phyloP scores from a whole-genome alignment of 2,329 filamentous ascomycete species.

The Coniochaeta sp. region DNA sequence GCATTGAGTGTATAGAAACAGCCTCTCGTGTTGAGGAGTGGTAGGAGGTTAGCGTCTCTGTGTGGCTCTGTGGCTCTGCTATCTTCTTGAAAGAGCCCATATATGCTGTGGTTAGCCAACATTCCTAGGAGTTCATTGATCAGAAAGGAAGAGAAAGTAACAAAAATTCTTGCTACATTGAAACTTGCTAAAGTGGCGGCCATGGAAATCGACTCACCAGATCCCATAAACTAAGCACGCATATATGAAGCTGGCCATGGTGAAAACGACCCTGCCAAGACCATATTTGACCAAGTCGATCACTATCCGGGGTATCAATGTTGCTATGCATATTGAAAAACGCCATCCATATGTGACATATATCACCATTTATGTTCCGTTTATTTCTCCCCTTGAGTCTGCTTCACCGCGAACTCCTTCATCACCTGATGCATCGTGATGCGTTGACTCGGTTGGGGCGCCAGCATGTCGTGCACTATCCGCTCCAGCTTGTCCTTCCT shows the following conservation, averaged over 20 bases:
- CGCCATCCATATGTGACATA: neutral
- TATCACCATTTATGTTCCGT: neutral
- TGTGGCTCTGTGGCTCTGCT: neutral
- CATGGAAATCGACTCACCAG: neutral
- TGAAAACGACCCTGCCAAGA: neutral
- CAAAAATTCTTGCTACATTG: neutral
- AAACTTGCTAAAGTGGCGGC: neutral
- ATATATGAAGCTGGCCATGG: neutral
- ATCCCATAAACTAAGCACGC: neutral
- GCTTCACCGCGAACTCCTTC: constrained; percentile 27
- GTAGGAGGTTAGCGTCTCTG: neutral
- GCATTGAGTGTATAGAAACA: constrained; percentile 20
- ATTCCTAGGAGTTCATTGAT: neutral
- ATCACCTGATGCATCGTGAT: constrained; percentile 47
- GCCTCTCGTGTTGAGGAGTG: neutral
- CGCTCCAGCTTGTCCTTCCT: constrained; percentile 40
- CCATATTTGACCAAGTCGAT: neutral
- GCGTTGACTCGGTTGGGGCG: constrained; percentile 40
- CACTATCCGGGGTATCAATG: neutral
- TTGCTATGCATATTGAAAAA: neutral
- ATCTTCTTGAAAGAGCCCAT: no score
- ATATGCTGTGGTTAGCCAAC: neutral
- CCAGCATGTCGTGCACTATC: constrained; percentile 46
- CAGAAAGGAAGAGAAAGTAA: neutral
- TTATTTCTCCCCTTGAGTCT: constrained; percentile 14